Evolutionary conservation across 1,284 basidiomycete genomes (phyloP).

Genomic region (Sanghuangporus sanghuang): DNA sequence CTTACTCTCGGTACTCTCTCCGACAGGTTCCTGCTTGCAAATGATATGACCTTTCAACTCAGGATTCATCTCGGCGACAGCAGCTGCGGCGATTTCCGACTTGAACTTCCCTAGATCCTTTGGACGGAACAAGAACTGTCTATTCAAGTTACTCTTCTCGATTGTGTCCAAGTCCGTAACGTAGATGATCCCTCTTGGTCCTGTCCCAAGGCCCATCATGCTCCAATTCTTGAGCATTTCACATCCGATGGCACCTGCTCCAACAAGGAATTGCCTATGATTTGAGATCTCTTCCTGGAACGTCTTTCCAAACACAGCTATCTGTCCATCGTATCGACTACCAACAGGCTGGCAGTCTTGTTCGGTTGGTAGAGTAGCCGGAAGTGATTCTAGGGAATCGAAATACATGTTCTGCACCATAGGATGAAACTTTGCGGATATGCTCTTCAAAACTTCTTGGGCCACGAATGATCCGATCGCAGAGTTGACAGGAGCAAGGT

Average conservation of each 20-base stretch:
- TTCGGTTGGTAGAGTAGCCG: conserved; percentile 71
- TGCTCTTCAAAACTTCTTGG: conserved; percentile 96
- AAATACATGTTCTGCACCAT: conserved; percentile 96
- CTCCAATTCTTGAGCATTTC: conserved; percentile 99
- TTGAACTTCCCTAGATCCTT: conserved; percentile 99
- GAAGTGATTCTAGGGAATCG: conserved; percentile 95
- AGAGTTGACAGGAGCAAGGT: conserved; percentile 88
- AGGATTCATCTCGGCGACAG: conserved; percentile 96
- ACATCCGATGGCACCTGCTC: conserved; percentile 97
- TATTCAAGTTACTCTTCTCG: conserved; percentile 98
- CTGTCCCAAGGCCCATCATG: conserved; percentile 95
- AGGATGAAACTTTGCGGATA: conserved; percentile 98
- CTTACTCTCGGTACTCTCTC: conserved; percentile 80
- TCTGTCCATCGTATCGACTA: conserved; percentile 90
- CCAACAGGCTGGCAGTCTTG: conserved; percentile 81
- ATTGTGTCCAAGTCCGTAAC: conserved; percentile 99
- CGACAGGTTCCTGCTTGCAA: conserved; percentile 92
- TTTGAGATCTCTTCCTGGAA: conserved; percentile 95
- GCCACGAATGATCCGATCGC: conserved; percentile 98
- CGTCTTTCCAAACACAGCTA: conserved; percentile 89
- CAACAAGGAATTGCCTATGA: conserved; percentile 94
- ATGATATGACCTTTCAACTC: conserved; percentile 86
- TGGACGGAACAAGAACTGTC: conserved; percentile 96
- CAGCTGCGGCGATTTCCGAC: conserved; percentile 89
- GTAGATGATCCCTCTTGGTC: conserved; percentile 79